Evolutionary conservation across 1,284 basidiomycete species (phyloP), one percentile per base, ranked within the genome.

Genomic region (Anthracocystis setariae): DNA sequence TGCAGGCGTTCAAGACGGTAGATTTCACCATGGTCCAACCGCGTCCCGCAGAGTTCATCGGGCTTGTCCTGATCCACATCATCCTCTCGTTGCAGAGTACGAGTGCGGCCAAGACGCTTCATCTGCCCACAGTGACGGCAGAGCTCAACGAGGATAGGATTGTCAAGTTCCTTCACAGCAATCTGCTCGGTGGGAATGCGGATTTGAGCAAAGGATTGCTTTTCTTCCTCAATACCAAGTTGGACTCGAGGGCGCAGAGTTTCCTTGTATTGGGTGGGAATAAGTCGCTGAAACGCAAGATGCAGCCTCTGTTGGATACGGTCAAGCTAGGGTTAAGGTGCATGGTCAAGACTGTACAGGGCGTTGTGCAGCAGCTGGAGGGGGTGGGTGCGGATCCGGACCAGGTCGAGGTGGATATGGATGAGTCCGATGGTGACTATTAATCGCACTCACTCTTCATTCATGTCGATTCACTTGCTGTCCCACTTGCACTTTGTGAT

Each of bases 1-100:
- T 98, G 42, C 68, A 97, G 95, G 88, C 93, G 17, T 46, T 69
- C 5, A 74, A 78, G 42, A 66, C 74, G 9, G 66, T 82, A 29
- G 72, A 80, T 54, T 81, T 81, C 46, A 70, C 74, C 0, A 18
- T 43, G n/a, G 55, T 80, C 20, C 46, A 74, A 5, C 55, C 55
- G 5, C 40, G 52, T 1, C 70, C 70, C 0, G 47, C 50, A 1
- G 29, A 55, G 9, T 81, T 82, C 43, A 18, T 81, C 8, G 79
- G 74, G 20, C 62, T 73, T 4, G 42, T 82, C 8, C 45, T 81
- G 13, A 38, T 75, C 18, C 70, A 80, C 32, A 20, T 61, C 32
- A 47, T 82, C 7, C 67, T 81, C 5, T 68, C 69, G n/a, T 44
- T 65, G 24, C 77, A 78, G 42, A 13, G 61, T 8, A 60, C 53